Evolutionary conservation across 352 stramenopile species (phyloP), one percentile per base, ranked within the genome.

Genomic region (Thalassiosira pacifica): DNA sequence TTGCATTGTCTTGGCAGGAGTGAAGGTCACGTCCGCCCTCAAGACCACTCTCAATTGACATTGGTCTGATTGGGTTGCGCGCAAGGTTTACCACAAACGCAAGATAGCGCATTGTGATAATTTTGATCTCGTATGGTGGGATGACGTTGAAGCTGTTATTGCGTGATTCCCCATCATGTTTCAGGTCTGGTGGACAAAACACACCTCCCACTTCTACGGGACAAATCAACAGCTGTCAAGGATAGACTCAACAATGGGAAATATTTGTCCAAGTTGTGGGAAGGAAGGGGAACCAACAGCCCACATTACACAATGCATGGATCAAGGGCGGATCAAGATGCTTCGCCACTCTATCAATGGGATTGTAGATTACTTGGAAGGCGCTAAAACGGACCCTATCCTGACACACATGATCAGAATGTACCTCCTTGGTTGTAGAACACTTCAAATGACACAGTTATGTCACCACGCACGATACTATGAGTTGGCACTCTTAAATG

Each of bases 291-390:
- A 89, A 65, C 68, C 31, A 6, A 31, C 73, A 3, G 57, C 4
- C 8, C 83, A 89, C 19, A 86, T 89, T 0, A 82, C 74, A 13
- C 68, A 59, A 6, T 89, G 83, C 27, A 34, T 0, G 1, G 78
- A 86, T 32, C 8, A n/a, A 0, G 74, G 66, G 2, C 26, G 67
- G 2, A 5, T 31, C 0, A 24, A 70, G 18, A 82, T 86, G 61
- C 72, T 82, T 4, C 0, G 26, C 27, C 8, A 70, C 19, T 59
- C 78, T 18, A 55, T 84, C 0, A n/a, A 75, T 8, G 32, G 66
- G 0, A 4, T 86, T 0, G 4, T 18, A 8, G n/a, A 45, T 0
- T 86, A 59, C 40, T 29, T 86, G 37, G 22, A 8, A n/a, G 18
- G 10, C 3, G 59, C 34, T 1, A 1, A 18, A 19, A 24, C 31